phyloP scores from a whole-genome alignment of 192 early-diverging fungal genomes.

The Linnemannia elongata region DNA sequence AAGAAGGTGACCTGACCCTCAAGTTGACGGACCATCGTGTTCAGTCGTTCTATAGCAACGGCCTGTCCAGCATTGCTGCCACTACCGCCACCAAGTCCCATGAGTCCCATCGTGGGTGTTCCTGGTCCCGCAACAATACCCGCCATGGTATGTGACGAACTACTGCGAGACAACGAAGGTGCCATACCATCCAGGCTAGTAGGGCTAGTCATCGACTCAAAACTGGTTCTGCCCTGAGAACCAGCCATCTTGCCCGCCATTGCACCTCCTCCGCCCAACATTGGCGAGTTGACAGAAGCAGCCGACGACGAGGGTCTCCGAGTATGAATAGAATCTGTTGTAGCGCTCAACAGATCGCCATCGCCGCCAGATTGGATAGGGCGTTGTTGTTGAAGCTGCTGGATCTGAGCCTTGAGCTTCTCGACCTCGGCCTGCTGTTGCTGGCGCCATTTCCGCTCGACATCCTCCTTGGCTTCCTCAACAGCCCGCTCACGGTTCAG shows the following conservation, averaged over 20 bases:
- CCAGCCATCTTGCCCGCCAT: neutral
- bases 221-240: neutral
- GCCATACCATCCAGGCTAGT: slow-evolving; percentile 31
- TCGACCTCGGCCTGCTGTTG: slow-evolving; percentile 37
- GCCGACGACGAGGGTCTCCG: slow-evolving; percentile 4
- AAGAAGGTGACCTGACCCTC: slow-evolving; percentile 78
- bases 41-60: slow-evolving; percentile 73
- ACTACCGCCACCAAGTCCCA: slow-evolving; percentile 6
- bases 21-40: slow-evolving; percentile 69
- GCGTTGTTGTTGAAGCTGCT: slow-evolving; percentile 27
- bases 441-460: slow-evolving; percentile 35
- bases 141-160: slow-evolving; percentile 35
- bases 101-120: slow-evolving; percentile 9
- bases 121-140: neutral
- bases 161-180: slow-evolving; percentile 28
- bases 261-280: neutral
- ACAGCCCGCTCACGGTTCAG: slow-evolving; percentile 30
- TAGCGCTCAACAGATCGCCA: neutral
- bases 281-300: slow-evolving; percentile 2
- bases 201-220: slow-evolving; percentile 26
- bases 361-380: neutral
- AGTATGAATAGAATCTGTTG: neutral
- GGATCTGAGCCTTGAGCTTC: slow-evolving; percentile 40
- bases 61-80: slow-evolving; percentile 25
- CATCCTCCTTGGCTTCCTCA: slow-evolving; percentile 46